Evolutionary conservation across 257 asterid species (phyloP), one percentile per base, ranked within the genome.

Genomic region (Salvia hispanica): DNA sequence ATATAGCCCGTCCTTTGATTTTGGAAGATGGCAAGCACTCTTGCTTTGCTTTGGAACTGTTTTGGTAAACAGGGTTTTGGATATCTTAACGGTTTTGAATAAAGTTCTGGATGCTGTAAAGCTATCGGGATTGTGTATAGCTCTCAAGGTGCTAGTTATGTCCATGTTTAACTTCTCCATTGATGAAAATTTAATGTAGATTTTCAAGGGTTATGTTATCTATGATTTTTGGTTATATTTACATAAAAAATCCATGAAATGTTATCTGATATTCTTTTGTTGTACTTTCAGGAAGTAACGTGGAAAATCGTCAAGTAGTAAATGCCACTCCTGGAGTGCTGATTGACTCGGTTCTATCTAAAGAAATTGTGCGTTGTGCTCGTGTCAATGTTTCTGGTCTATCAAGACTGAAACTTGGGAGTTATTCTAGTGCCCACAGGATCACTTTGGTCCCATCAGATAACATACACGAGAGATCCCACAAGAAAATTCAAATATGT

Each of bases 361-460:
- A 81, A 62, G 83, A 78, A 16, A 69, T 66, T 52, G 80, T 69
- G 64, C 77, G 86, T 16, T 92, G 95, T 51, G 89, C 87, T 36
- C 95, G 98, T 25, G 81, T 87, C 62, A 64, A 69, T 59, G 80
- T 89, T 57, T 62, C 82, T 46, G 95, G 98, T 69, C 62, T 84
- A 28, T 85, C 98, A 64, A 87, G 98, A 61, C 79, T 82, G 47
- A 81, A 75, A 56, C 81, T 92, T 56, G 74, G 84, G 81, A 87
- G 88, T 79, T 92, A 87, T 78, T 82, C 91, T 33, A 83, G 89
- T 74, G 86, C 82, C 64, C 85, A 71, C 62, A 88, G 84, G 71
- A 72, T 87, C 78, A 83, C 80, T 37, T 58, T 85, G 81, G 81
- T 66, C 62, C 95, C 98, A 42, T 84, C 96, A 7, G 86, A 71